Base-by-base conservation (phyloP, 2,329 filamentous ascomycete species). In the Phyllosticta citrichinensis region DNA sequence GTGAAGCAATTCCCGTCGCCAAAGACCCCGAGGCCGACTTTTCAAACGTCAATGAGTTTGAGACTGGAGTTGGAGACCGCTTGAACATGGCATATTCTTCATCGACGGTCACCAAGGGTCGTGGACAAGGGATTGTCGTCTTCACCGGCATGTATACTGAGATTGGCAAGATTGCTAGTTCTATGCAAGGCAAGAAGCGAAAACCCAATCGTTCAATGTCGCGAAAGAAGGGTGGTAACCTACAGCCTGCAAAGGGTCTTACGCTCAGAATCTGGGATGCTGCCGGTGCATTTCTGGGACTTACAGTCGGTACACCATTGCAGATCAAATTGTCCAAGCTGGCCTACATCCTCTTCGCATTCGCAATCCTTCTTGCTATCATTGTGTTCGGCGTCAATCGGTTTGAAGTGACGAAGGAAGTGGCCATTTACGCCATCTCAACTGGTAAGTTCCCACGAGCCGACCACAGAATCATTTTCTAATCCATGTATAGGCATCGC, bases 71-170 rank as follows among this genome's bases (percentile, higher is more conserved):
- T 62, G 87, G 86, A 58, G 87, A 90, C 70, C 83, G 87, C 20
- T 77, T 82, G 66, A 90, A 90, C 70, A 82, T 89, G 72, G 83
- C 83, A 50, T 90, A 87, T 71, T 87, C 85, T 59, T 86, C 85
- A 61, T 88, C 85, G 63, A 87, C 84, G n/a, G 81, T 90, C 66
- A 88, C 86, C 3, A 84, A 85, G 63, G 87, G 87, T 56, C 83
- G 87, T 61, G 87, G 82, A 55, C 84, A 79, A 14, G 87, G 87
- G 62, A 82, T 90, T 57, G 87, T 89, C 57, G 81, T 86, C 57
- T 80, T 83, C 33, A 88, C 84, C 17, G 87, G 83, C 52, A 89
- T 90, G 87, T 73, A 80, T 62, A 91, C 88, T 22, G 85, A 90
- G 72, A 86, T 91, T 59, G 88, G 88, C 67, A 85, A 84, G 68